Conservation (phyloP, 345 rosid species). For the Hibiscus tridactylites region DNA sequence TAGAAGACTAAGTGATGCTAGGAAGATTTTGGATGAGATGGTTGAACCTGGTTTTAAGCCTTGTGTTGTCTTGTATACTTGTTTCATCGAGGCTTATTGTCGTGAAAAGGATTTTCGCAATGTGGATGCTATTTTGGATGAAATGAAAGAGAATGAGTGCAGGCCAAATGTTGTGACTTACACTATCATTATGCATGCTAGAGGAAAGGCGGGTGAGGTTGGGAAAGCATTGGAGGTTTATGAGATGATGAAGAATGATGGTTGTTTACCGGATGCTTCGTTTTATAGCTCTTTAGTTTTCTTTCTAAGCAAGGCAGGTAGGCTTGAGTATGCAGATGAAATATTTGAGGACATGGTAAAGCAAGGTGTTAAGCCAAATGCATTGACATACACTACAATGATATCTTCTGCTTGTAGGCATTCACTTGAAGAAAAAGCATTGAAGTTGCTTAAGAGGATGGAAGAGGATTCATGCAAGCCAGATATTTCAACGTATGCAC, state of each 20-base stretch:
- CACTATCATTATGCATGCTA: slow-evolving; percentile 62
- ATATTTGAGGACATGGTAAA: slow-evolving; percentile 66
- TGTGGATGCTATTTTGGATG: slow-evolving; percentile 44
- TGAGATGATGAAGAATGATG: slow-evolving; percentile 59
- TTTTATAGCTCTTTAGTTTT: slow-evolving; percentile 65
- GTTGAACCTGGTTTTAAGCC: slow-evolving; percentile 38
- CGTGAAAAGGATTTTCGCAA: slow-evolving; percentile 59
- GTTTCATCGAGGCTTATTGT: slow-evolving; percentile 62
- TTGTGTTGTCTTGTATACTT: slow-evolving; percentile 53
- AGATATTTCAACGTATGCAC: slow-evolving; percentile 44
- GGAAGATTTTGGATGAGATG: slow-evolving; percentile 52
- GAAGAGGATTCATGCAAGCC: slow-evolving; percentile 58
- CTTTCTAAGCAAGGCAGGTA: slow-evolving; percentile 55
- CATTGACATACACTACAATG: slow-evolving; percentile 51
- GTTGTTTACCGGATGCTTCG: slow-evolving; percentile 54
- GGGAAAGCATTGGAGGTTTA: slow-evolving; percentile 57
- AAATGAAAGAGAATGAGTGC: slow-evolving; percentile 61
- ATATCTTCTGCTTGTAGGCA: slow-evolving; percentile 44
- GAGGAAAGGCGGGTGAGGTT: slow-evolving; percentile 62
- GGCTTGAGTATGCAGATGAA: slow-evolving; percentile 58
- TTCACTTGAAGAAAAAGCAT: slow-evolving; percentile 52
- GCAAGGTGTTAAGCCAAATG: slow-evolving; percentile 49
- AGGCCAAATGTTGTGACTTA: slow-evolving; percentile 51
- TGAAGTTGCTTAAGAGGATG: slow-evolving; percentile 58
- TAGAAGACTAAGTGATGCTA: slow-evolving; percentile 48